phyloP scores from a whole-genome alignment of 345 rosid species.

The Durio zibethinus region DNA sequence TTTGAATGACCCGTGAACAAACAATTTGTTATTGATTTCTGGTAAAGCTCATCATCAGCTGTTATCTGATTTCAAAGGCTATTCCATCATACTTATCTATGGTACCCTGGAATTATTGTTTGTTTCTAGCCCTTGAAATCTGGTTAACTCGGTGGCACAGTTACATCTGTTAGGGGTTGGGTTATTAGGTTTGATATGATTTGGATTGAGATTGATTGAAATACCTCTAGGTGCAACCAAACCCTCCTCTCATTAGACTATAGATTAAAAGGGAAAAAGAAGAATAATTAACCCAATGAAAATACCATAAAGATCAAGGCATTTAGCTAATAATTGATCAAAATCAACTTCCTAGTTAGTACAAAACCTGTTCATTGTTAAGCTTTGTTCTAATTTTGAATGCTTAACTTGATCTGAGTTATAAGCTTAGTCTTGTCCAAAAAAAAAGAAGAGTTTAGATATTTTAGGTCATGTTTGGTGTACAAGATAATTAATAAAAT shows the following conservation, averaged over 20 bases:
- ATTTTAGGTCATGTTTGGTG: too few species aligned
- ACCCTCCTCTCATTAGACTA: too few species aligned
- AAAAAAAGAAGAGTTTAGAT: too few species aligned
- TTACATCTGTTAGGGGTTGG: too few species aligned
- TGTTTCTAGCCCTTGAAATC: too few species aligned
- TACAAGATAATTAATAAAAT: too few species aligned
- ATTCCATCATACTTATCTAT: neutral
- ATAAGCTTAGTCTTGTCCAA: neutral
- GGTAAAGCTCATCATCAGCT: neutral
- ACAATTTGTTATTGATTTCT: conserved; percentile 6
- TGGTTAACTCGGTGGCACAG: too few species aligned
- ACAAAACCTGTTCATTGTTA: neutral
- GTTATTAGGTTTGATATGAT: too few species aligned
- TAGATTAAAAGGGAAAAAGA: neutral
- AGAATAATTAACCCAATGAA: neutral
- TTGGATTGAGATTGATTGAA: too few species aligned
- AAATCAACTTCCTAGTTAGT: neutral
- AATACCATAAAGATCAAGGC: neutral
- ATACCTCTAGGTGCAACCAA: too few species aligned
- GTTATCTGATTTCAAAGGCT: neutral
- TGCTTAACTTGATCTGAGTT: too few species aligned
- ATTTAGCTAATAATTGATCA: neutral
- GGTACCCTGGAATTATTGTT: neutral
- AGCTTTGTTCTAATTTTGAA: too few species aligned
- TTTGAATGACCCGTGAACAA: conserved; percentile 7